Base-by-base conservation (phyloP, 2,329 filamentous ascomycete species). In the Trichoderma pleuroti region DNA sequence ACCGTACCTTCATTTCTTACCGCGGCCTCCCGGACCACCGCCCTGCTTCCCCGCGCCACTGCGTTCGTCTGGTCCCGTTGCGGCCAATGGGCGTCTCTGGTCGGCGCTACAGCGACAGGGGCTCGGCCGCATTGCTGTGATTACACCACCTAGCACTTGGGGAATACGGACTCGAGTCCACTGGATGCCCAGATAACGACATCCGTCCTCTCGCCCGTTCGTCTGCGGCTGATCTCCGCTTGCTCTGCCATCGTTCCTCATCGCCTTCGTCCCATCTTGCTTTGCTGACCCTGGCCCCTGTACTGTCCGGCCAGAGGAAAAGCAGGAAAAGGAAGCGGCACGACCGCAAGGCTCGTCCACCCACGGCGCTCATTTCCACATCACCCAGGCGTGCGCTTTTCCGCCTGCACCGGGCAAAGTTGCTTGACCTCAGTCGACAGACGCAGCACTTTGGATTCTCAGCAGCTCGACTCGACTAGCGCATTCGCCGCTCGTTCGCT, bases 401-500 rank as follows among this genome's bases (percentile, higher is more conserved):
- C 21, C 42, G 59, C 46, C 59, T 69, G 59, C 67, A 42, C 63
- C 59, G 30, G 67, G 46, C 59, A 63, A 63, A 63, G 67, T 60
- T 32, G 26, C n/a, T n/a, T n/a, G 26, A 21, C 54, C 54, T 64
- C 28, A 61, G n/a, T 36, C n/a, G 64, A 67, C 67, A 42, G 28
- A 70, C 66, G 52, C 28, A 36, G 60, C 30, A 39, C 54, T 70
- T 70, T 49, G 28, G 66, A 57, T 16, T 32, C 57, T 56, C 14
- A 26, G 30, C 62, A 39, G 36, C 54, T 39, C 60, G 61, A 59
- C 39, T 57, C 34, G 24, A 42, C 34, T 71, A 71, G 70, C 62
- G 62, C 69, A 67, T 67, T 66, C 69, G 49, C 67, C 62, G 54
- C 42, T 28, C n/a, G 63, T 71, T 71, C 70, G 60, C 68, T 67